phyloP scores from a whole-genome alignment of 2,329 filamentous ascomycete genomes.

The Aureobasidium sp. region DNA sequence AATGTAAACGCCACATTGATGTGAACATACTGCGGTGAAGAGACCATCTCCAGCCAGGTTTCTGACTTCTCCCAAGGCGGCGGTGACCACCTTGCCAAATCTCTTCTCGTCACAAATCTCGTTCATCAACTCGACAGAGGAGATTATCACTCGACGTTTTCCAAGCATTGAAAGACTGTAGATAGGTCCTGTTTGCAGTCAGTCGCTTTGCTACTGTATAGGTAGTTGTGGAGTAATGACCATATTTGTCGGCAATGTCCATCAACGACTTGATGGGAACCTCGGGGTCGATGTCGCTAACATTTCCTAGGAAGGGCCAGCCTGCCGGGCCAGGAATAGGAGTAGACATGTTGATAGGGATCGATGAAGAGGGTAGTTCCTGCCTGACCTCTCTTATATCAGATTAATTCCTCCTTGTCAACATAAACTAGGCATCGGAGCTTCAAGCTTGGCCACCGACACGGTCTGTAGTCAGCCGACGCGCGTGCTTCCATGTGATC shows the following conservation, averaged over 20 bases:
- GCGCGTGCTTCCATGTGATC: not conserved
- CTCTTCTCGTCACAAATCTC: conserved; percentile 34
- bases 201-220: not conserved
- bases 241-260: conserved; percentile 32
- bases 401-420: not conserved
- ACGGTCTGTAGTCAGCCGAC: conserved; percentile 5
- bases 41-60: conserved; percentile 42
- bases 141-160: conserved; percentile 19
- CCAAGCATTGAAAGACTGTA: conserved; percentile 17
- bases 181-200: conserved; percentile 14
- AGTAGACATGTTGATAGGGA: conserved; percentile 20
- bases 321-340: conserved; percentile 57
- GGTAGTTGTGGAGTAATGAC: not conserved
- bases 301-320: conserved; percentile 58
- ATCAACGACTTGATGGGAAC: conserved; percentile 49
- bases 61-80: conserved; percentile 47
- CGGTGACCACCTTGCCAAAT: conserved; percentile 52
- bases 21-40: conserved; percentile 28
- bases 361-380: not conserved
- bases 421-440: conserved; percentile 1
- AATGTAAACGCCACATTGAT: conserved; percentile 21
- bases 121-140: conserved; percentile 25
- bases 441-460: not conserved
- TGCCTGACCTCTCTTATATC: conserved; percentile 2
- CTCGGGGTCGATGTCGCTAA: conserved; percentile 54